Conservation (phyloP, 2,329 filamentous ascomycete species). For the Periconia sp. region DNA sequence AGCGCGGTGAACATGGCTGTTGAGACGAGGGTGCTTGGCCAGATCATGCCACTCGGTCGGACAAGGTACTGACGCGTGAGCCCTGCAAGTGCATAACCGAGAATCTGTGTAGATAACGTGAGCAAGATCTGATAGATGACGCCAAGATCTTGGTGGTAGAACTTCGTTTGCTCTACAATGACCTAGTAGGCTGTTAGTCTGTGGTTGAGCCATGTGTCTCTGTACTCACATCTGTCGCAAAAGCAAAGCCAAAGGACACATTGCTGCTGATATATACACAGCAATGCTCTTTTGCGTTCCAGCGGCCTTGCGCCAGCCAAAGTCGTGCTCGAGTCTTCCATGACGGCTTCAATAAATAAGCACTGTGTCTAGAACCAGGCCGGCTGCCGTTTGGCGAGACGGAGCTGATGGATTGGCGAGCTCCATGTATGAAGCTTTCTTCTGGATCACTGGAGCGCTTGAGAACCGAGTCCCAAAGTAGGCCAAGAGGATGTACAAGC, state of each 20-base stretch:
- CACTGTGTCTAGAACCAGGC: conserved; percentile 13
- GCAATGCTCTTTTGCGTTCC: conserved; percentile 89
- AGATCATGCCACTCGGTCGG: conserved; percentile 86
- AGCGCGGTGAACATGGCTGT: conserved; percentile 88
- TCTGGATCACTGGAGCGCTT: conserved; percentile 64
- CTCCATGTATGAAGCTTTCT: conserved; percentile 65
- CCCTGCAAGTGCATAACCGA: conserved; percentile 86
- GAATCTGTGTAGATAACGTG: conserved; percentile 83
- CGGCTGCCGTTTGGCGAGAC: conserved; percentile 10
- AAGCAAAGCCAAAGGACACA: conserved; percentile 87
- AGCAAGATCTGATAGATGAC: conserved; percentile 82
- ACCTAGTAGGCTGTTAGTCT: conserved; percentile 53
- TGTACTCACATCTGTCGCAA: conserved; percentile 74
- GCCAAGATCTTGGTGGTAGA: conserved; percentile 81
- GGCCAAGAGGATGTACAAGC: conserved; percentile 82
- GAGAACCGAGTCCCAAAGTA: conserved; percentile 76
- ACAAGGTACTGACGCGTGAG: conserved; percentile 82
- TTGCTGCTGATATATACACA: conserved; percentile 91
- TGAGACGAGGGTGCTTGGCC: conserved; percentile 87
- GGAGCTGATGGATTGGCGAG: conserved; percentile 37
- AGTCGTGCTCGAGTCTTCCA: conserved; percentile 60
- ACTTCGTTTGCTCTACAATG: conserved; percentile 87
- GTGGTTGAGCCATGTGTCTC: neutral
- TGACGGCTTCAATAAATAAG: conserved; percentile 13
- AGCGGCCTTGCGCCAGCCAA: conserved; percentile 79